Conservation (phyloP, 2,329 filamentous ascomycete genomes). For the Leptographium galeiforme region DNA sequence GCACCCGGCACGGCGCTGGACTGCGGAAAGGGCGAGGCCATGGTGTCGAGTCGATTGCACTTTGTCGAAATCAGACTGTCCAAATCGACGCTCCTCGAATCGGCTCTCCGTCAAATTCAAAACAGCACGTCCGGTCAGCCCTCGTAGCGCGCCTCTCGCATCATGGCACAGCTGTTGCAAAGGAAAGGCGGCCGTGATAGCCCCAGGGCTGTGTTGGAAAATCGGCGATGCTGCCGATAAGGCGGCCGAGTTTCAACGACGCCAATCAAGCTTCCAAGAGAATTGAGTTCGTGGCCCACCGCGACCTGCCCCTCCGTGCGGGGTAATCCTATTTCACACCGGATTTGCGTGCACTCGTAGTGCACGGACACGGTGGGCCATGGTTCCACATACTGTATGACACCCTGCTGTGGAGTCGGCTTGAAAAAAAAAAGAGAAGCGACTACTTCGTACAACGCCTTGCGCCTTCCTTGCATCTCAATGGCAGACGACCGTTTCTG, state of each 20-base stretch:
- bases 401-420: not conserved
- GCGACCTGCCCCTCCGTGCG: not conserved
- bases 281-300: not conserved
- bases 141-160: not conserved
- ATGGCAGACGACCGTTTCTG: not conserved
- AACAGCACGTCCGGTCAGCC: not conserved
- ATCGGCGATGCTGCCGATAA: not conserved
- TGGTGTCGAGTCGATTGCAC: slow-evolving; percentile 11
- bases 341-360: not conserved
- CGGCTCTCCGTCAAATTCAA: too few relatives aligned
- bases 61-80: too few relatives aligned
- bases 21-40: slow-evolving; percentile 62
- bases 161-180: too few relatives aligned
- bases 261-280: not conserved
- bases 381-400: not conserved
- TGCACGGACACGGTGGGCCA: not conserved
- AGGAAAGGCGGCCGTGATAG: too few relatives aligned
- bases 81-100: too few relatives aligned
- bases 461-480: not conserved
- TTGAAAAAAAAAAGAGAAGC: not conserved
- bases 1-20: slow-evolving; percentile 64
- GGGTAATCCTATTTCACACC: not conserved
- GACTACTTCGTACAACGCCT: not conserved
- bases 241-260: slow-evolving; percentile 8
- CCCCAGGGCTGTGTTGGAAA: not conserved